phyloP scores from a whole-genome alignment of 345 rosid species.

The Hirschfeldia incana region DNA sequence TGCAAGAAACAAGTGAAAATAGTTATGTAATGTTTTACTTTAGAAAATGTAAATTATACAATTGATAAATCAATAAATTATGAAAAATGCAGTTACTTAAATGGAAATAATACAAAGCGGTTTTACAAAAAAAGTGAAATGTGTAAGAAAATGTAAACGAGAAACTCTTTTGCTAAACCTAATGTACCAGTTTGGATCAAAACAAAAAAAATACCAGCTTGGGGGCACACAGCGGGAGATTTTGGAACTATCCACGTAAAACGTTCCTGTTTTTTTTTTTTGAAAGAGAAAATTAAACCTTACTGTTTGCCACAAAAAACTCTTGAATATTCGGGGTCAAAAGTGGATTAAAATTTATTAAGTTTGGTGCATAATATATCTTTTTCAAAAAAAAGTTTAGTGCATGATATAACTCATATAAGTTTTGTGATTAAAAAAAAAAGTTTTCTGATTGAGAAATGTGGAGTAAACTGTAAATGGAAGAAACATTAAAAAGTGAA shows the following conservation, averaged over 20 bases:
- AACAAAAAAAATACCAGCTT: neutral
- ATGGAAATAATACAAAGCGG: neutral
- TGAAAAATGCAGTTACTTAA: neutral
- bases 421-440: no score
- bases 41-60: neutral
- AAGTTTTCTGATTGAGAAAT: no score
- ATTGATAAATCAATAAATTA: neutral
- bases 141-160: constrained; percentile 7
- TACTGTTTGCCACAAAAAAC: no score
- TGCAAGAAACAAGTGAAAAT: constrained; percentile 33
- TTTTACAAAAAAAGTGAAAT: neutral
- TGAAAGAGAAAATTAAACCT: no score
- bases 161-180: neutral
- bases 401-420: no score
- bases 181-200: neutral
- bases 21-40: neutral
- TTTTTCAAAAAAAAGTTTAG: no score
- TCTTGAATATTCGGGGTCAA: neutral
- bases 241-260: constrained; percentile 29
- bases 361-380: neutral
- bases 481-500: no score
- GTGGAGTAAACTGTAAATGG: no score
- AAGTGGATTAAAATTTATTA: neutral
- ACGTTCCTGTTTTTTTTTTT: neutral
- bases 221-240: constrained; percentile 8